Conservation (phyloP, 257 asterid species). For the Marsdenia floribunda region DNA sequence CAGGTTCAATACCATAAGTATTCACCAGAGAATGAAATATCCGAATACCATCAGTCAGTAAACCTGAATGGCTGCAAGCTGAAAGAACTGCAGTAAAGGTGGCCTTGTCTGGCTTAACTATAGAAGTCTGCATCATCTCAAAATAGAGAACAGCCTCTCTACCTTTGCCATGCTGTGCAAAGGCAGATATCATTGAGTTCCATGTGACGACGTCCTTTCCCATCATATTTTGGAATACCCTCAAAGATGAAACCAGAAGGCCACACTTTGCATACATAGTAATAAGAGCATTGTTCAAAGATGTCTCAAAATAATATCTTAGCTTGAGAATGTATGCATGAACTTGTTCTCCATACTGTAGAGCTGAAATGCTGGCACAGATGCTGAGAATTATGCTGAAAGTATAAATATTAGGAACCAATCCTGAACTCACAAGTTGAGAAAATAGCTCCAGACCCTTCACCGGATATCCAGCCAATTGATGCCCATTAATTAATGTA, state of each 20-base stretch:
- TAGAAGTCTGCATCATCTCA: conserved; percentile 47
- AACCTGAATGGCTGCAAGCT: conserved; percentile 85
- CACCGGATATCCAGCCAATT: conserved; percentile 45
- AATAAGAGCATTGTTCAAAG: conserved; percentile 64
- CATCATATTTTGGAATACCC: conserved; percentile 47
- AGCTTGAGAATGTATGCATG: conserved; percentile 44
- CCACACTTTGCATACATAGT: conserved; percentile 74
- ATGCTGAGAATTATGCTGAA: conserved; percentile 65
- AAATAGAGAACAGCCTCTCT: conserved; percentile 52
- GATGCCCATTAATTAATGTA: conserved; percentile 64
- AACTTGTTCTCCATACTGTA: conserved; percentile 57
- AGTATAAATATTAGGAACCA: conserved; percentile 60
- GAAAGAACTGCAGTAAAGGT: conserved; percentile 80
- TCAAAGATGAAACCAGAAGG: conserved; percentile 41
- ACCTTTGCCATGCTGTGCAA: conserved; percentile 74
- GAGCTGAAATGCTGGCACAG: conserved; percentile 55
- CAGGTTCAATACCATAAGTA: conserved; percentile 44
- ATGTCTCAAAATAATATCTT: conserved; percentile 43
- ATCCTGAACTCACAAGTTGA: conserved; percentile 27
- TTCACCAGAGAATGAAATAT: conserved; percentile 56
- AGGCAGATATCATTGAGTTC: conserved; percentile 80
- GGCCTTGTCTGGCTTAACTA: conserved; percentile 55
- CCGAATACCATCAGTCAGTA: conserved; percentile 51
- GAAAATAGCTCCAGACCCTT: conserved; percentile 48
- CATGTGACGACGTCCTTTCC: conserved; percentile 59